Conservation (phyloP, 768 basidiomycete species). For the Phallus indusiatus region DNA sequence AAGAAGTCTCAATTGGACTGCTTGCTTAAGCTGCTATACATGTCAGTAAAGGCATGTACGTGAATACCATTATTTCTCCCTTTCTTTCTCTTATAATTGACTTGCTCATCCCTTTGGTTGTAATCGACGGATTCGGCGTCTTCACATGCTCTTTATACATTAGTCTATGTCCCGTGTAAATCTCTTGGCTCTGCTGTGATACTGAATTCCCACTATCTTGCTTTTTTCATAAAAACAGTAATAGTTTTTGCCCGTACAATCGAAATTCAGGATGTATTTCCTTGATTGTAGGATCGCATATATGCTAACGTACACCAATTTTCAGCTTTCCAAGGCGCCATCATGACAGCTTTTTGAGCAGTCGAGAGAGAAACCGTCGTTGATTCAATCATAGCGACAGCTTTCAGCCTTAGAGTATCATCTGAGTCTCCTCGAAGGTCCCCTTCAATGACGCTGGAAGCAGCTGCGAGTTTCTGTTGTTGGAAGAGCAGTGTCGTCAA, state of each 20-base stretch:
- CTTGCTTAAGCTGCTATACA: too few relatives aligned
- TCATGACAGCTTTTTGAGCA: constrained; percentile 56
- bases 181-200: too few relatives aligned
- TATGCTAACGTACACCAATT: constrained; percentile 57
- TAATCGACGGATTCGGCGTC: too few relatives aligned
- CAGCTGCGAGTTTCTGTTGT: constrained; percentile 29
- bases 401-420: constrained; percentile 39
- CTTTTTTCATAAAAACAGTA: background rate
- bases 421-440: constrained; percentile 22
- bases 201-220: too few relatives aligned
- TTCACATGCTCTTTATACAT: too few relatives aligned
- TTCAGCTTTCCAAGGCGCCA: constrained; percentile 41
- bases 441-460: constrained; percentile 38
- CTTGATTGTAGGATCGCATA: constrained; percentile 23
- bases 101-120: too few relatives aligned
- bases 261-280: background rate
- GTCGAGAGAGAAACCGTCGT: constrained; percentile 27
- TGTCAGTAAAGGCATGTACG: too few relatives aligned
- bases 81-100: too few relatives aligned
- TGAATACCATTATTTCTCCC: too few relatives aligned
- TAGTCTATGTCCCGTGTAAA: too few relatives aligned
- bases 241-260: background rate
- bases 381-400: constrained; percentile 31
- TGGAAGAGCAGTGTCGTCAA: constrained; percentile 51
- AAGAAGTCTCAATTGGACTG: too few relatives aligned